Percentiles rank a stretch among this genome's conserved stretches.
Evolutionary conservation across 768 basidiomycete genomes (phyloP).

Genomic region (Naganishia antarctica): DNA sequence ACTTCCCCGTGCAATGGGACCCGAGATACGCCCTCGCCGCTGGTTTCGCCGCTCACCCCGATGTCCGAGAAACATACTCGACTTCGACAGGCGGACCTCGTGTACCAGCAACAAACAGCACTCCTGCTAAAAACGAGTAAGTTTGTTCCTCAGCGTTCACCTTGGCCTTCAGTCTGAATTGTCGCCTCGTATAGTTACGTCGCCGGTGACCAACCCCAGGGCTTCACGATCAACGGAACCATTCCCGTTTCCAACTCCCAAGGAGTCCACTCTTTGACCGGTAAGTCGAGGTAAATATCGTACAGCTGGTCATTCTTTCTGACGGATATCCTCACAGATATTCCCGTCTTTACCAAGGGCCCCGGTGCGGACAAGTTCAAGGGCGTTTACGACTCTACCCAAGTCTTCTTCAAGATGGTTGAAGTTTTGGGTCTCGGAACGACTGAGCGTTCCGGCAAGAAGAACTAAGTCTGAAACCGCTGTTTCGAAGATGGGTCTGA

Average conservation of each 20-base stretch:
- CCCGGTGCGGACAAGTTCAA: constrained; percentile 46
- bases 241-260: constrained; percentile 40
- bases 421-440: constrained; percentile 44
- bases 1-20: constrained; percentile 46
- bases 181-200: too few relatives aligned
- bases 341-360: constrained; percentile 48
- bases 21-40: constrained; percentile 47
- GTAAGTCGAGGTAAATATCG: background rate
- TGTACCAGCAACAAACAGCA: constrained; percentile 38
- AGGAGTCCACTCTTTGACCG: constrained; percentile 48
- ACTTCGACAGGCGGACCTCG: constrained; percentile 39
- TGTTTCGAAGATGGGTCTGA: background rate
- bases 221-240: constrained; percentile 49
- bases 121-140: constrained; percentile 25
- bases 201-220: constrained; percentile 45
- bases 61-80: constrained; percentile 29
- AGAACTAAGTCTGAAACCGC: background rate
- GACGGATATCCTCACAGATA: constrained; percentile 43
- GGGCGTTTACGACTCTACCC: constrained; percentile 43
- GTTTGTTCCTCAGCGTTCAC: too few relatives aligned
- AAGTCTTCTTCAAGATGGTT: constrained; percentile 49
- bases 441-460: background rate
- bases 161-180: too few relatives aligned
- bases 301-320: constrained; percentile 16
- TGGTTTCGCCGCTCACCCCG: constrained; percentile 30